Conservation (phyloP, 352 stramenopile species). For the Albugo laibachii region DNA sequence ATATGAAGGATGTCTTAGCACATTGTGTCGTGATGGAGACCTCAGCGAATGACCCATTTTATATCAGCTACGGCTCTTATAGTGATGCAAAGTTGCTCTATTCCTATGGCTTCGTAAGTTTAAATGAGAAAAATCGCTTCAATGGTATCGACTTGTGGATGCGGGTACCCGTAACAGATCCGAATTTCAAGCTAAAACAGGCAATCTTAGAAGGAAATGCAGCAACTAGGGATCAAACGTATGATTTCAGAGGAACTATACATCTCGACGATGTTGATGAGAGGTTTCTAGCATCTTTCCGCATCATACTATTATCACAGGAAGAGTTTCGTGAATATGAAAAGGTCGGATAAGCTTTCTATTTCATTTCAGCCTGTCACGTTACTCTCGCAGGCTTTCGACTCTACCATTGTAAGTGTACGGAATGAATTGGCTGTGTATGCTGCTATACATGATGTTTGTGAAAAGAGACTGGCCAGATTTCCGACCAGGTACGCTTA, state of each 20-base stretch:
- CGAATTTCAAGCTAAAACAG: slow-evolving; percentile 36
- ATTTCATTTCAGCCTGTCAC: neutral
- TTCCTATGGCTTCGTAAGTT: slow-evolving; percentile 44
- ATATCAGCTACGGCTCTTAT: slow-evolving; percentile 56
- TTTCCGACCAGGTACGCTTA: slow-evolving; percentile 23
- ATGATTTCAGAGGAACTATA: slow-evolving; percentile 50
- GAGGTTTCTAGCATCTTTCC: slow-evolving; percentile 29
- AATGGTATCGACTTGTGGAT: slow-evolving; percentile 54
- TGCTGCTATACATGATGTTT: slow-evolving; percentile 20
- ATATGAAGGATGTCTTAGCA: slow-evolving; percentile 19
- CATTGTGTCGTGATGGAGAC: slow-evolving; percentile 15
- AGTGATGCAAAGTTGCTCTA: slow-evolving; percentile 66
- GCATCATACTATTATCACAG: slow-evolving; percentile 32
- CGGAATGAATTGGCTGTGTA: slow-evolving; percentile 39
- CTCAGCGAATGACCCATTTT: slow-evolving; percentile 15
- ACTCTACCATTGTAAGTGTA: slow-evolving; percentile 16
- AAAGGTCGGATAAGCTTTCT: slow-evolving; percentile 10
- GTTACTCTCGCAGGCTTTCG: slow-evolving; percentile 11
- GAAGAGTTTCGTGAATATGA: slow-evolving; percentile 26
- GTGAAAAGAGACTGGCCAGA: slow-evolving; percentile 18
- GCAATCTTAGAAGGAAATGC: slow-evolving; percentile 32
- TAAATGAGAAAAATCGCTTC: slow-evolving; percentile 11
- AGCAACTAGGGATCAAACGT: slow-evolving; percentile 34
- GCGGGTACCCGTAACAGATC: slow-evolving; percentile 27
- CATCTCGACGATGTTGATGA: slow-evolving; percentile 29